phyloP scores from a whole-genome alignment of 202 grass and related monocot genomes.

The Musa balbisiana region DNA sequence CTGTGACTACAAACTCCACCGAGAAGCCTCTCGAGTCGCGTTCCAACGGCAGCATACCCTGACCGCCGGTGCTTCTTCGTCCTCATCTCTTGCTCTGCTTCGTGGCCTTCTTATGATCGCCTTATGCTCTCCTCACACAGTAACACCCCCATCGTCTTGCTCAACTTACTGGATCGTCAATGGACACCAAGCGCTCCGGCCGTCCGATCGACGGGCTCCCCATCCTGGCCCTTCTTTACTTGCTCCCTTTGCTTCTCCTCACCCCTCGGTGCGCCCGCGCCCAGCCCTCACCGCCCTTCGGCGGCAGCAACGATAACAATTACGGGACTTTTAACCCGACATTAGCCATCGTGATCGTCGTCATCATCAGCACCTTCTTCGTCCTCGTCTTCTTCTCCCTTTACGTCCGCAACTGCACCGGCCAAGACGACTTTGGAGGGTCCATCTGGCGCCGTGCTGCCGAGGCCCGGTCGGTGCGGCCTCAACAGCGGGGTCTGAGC shows the following conservation, averaged over 20 bases:
- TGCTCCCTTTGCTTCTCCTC: not conserved
- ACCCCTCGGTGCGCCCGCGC: not conserved
- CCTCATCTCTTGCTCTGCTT: not conserved
- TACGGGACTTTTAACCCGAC: not conserved
- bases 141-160: not conserved
- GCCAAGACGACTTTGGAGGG: not conserved
- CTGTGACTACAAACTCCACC: no score
- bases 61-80: no score
- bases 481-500: constrained; percentile 33
- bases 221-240: not conserved
- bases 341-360: not conserved
- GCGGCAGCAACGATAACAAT: not conserved
- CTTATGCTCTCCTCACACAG: not conserved
- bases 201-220: not conserved
- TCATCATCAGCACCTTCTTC: not conserved
- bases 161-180: not conserved
- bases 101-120: not conserved
- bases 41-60: no score
- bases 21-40: no score
- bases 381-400: not conserved
- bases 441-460: not conserved
- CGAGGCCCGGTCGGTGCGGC: not conserved
- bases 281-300: not conserved
- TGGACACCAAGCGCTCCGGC: not conserved
- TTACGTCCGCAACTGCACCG: not conserved